phyloP scores from a whole-genome alignment of 2,329 filamentous ascomycete species.

The Keithomyces neogunnii region DNA sequence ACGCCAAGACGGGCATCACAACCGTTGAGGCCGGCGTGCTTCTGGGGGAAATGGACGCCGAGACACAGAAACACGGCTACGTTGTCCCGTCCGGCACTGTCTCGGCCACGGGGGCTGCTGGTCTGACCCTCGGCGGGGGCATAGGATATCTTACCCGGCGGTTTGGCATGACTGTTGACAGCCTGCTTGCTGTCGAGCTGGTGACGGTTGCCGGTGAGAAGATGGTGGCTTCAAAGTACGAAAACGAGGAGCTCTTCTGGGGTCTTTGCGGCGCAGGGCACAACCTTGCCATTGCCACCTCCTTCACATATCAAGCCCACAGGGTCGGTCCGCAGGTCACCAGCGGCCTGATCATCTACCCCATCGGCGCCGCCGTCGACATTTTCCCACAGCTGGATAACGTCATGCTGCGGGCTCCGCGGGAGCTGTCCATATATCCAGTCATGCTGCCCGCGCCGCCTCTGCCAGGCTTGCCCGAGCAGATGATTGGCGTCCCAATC shows the following conservation, averaged over 20 bases:
- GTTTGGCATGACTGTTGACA: conserved; percentile 1
- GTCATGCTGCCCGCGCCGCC: neutral
- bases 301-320: conserved; percentile 1
- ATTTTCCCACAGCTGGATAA: neutral
- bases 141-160: conserved; percentile 1
- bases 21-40: neutral
- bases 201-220: neutral
- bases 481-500: conserved; percentile 1
- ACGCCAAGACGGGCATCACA: neutral
- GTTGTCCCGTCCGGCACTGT: neutral
- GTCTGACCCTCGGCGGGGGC: conserved; percentile 1
- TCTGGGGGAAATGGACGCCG: neutral
- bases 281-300: conserved; percentile 5
- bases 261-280: conserved; percentile 4
- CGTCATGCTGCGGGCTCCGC: neutral
- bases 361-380: neutral
- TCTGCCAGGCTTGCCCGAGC: neutral
- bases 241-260: conserved; percentile 3
- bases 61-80: neutral
- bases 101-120: neutral
- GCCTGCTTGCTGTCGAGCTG: neutral
- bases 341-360: conserved; percentile 1
- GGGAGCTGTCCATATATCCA: neutral
- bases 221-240: neutral
- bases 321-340: neutral